phyloP scores from a whole-genome alignment of 2,329 filamentous ascomycete genomes.

The Venturiaceae sp. region DNA sequence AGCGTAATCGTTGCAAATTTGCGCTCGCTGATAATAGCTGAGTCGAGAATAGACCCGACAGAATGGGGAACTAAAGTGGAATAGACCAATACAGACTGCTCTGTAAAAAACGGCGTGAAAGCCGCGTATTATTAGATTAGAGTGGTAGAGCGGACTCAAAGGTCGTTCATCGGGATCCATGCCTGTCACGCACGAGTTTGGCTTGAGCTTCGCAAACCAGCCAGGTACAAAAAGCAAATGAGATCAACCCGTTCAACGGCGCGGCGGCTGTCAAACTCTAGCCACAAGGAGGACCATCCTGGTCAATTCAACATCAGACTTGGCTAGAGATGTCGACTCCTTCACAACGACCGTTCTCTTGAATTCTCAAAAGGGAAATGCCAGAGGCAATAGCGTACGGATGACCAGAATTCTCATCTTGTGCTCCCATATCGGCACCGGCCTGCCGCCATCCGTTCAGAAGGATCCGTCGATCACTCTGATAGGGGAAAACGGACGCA shows the following conservation, averaged over 20 bases:
- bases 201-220: neutral
- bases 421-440: neutral
- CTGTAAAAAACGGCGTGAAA: neutral
- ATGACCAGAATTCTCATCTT: neutral
- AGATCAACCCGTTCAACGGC: neutral
- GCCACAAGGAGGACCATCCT: neutral
- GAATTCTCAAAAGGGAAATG: neutral
- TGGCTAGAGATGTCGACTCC: neutral
- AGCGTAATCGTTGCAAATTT: neutral
- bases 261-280: neutral
- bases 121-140: neutral
- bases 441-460: neutral
- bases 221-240: neutral
- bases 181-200: conserved; percentile 1
- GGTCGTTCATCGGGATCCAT: neutral
- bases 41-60: neutral
- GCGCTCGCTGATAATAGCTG: neutral
- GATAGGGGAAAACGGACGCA: neutral
- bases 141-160: neutral
- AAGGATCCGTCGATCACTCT: neutral
- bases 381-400: neutral
- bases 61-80: neutral
- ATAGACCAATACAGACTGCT: neutral
- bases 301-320: neutral
- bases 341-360: neutral